Conservation (phyloP, 2,329 filamentous ascomycete species). For the Juglanconis sp. region DNA sequence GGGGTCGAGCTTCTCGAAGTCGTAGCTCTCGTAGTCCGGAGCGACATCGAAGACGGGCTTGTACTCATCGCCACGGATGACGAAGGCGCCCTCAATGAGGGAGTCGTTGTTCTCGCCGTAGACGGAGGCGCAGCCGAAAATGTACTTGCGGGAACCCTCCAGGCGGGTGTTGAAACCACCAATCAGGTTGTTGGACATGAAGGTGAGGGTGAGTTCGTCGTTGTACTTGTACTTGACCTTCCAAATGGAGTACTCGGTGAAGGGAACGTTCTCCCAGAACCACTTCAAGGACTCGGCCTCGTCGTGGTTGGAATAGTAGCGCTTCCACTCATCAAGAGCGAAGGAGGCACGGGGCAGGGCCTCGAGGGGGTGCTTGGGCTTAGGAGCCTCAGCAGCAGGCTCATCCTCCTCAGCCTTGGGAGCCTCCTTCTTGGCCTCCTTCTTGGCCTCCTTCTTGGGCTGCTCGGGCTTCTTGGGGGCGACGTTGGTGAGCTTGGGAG, state of each 20-base stretch:
- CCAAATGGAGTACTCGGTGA: conserved; percentile 96
- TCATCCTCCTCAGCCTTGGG: conserved; percentile 51
- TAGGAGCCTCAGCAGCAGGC: conserved; percentile 56
- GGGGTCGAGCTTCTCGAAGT: conserved; percentile 94
- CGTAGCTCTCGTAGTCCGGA: conserved; percentile 95
- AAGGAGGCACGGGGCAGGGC: conserved; percentile 75
- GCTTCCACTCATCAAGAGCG: conserved; percentile 96
- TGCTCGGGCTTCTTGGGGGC: conserved; percentile 76
- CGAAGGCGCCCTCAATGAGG: conserved; percentile 87
- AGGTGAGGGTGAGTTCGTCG: conserved; percentile 91
- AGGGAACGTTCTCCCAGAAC: conserved; percentile 97
- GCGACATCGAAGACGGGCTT: conserved; percentile 90
- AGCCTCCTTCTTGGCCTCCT: conserved; percentile 33
- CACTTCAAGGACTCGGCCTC: conserved; percentile 82
- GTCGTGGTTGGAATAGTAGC: conserved; percentile 95
- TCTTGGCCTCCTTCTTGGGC: conserved; percentile 58
- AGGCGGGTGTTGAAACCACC: conserved; percentile 97
- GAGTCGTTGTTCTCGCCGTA: conserved; percentile 88
- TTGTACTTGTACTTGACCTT: conserved; percentile 98
- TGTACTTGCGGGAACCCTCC: conserved; percentile 95
- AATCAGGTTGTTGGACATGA: conserved; percentile 99
- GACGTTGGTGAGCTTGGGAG: conserved; percentile 68
- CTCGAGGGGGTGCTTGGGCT: conserved; percentile 96
- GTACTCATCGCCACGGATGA: conserved; percentile 88
- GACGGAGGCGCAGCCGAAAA: conserved; percentile 88